Evolutionary conservation across 2,329 filamentous ascomycete genomes (phyloP).

Genomic region (Escovopsis sp.): DNA sequence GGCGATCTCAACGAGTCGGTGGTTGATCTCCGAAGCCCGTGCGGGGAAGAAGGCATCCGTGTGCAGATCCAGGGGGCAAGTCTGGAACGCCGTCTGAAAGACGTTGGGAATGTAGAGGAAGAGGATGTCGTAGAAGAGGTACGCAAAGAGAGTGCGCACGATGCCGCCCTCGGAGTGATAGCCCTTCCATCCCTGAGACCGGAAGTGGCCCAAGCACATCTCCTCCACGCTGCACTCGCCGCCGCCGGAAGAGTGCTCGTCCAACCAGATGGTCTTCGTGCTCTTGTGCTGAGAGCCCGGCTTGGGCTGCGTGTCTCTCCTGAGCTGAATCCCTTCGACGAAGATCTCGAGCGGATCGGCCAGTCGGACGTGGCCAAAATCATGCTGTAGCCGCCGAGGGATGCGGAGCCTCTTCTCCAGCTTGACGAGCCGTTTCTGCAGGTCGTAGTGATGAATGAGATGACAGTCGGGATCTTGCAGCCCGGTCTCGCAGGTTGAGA

Average conservation of each 20-base stretch:
- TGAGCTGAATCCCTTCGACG: conserved; percentile 65
- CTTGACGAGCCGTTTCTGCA: conserved; percentile 88
- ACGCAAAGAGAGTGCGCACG: conserved; percentile 76
- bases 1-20: conserved; percentile 68
- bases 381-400: conserved; percentile 74
- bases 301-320: conserved; percentile 36
- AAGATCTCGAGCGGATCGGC: conserved; percentile 60
- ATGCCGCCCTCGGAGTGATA: conserved; percentile 90
- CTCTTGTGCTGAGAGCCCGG: conserved; percentile 28
- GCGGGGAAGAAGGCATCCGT: conserved; percentile 84
- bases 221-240: conserved; percentile 78
- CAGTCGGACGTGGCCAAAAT: conserved; percentile 77
- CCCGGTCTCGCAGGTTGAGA: conserved; percentile 70
- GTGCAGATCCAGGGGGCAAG: conserved; percentile 80
- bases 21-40: conserved; percentile 79
- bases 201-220: conserved; percentile 85
- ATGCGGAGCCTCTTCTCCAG: conserved; percentile 75
- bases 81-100: conserved; percentile 92
- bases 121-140: conserved; percentile 84
- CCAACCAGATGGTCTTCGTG: conserved; percentile 77
- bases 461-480: conserved; percentile 83
- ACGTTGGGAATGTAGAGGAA: conserved; percentile 93
- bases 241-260: conserved; percentile 47
- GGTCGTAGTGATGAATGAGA: conserved; percentile 81
- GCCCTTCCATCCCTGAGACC: conserved; percentile 75